Base-by-base conservation (phyloP, 805 yeast genomes). In the Candida bentonensis region DNA sequence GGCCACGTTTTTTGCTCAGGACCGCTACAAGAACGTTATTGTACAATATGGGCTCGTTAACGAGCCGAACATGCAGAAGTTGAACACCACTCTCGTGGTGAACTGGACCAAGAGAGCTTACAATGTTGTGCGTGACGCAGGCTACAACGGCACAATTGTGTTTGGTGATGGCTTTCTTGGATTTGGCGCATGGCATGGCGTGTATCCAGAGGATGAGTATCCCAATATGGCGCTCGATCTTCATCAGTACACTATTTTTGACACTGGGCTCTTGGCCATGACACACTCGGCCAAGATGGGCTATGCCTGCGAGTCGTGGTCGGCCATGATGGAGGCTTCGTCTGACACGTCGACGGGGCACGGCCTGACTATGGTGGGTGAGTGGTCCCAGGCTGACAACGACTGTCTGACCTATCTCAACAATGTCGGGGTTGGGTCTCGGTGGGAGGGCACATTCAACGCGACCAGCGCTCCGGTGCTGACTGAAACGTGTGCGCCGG, bases 391-490 rank as follows among this genome's bases (percentile, higher is more conserved):
- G 28, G 95, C 95, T 1, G 73, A 84, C 53, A 83, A 89, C 2
- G 95, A 86, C 65, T 85, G 95, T 66, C 75, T 88, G 5, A 66
- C 67, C 49, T 84, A 92, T 86, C 61, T 85, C 41, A 86, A 86
- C 55, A 88, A 92, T 58, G 88, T 79, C 17, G 79, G 78, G 21
- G 67, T 75, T 46, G 92, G 92, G 47, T 76, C 89, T 21, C 72
- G 94, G 56, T 82, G 75, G 66, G 84, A 82, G 46, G 83, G 83
- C 41, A 61, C 74, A 9, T 74, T 54, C 54, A 47, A 57, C 34
- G 53, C 55, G 20, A 65, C 68, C 43, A 47, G 43, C 22, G 46
- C 42, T 2, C 45, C 52, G 2, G 52, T 54, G 9, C 52, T 54
- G 20, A 43, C 56, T 4, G 56, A 54, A 7, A 36, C 49, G 1